Base-by-base conservation (phyloP, 2,329 filamentous ascomycete genomes). In the Arthrocladium fulminans region DNA sequence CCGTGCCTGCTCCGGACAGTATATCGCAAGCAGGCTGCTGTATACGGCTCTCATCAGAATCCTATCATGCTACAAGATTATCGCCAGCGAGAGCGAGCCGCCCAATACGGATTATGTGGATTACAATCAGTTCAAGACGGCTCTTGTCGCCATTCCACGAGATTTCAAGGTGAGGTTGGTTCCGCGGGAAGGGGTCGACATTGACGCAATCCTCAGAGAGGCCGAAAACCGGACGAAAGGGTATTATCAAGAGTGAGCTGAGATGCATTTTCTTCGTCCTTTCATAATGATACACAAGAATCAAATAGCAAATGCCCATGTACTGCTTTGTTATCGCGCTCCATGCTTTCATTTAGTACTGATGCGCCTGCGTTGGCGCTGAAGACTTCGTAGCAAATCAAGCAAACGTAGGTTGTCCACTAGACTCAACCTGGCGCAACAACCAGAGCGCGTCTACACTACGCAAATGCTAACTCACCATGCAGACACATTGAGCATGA, bases 61-160 rank as follows among this genome's bases (percentile, higher is more conserved):
- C 12, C 65, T 80, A 45, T 69, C 68, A 0, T 72, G 73, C 1
- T 80, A 79, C 53, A 65, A 73, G 52, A 73, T 80, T 20, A 57
- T 65, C 0, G 66, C 71, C 1, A 69, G 67, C 34, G 62, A 75
- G 65, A 72, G 60, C 0, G 63, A 71, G 37, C 76, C 77, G 0
- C 77, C 77, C 0, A 80, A 79, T 53, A 80, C 76, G 0, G 76
- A 80, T 57, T 80, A 80, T 52, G 72, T 80, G 3, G 76, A 81
- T 3, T 80, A 80, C 55, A 81, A 80, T 54, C 69, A 75, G 56
- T 73, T 79, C 55, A 80, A 80, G 62, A 73, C 71, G 1, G 77
- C 77, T 0, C 55, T 81, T 27, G 77, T 80, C 10, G 77, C 78
- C 0, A 80, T 81, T 44, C 78, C 77, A 1, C 62, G 71, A 38